Percentiles rank a stretch among this genome's conserved stretches.
Conservation (phyloP, 2,329 filamentous ascomycete species). For the Drechslerella stenobrocha region DNA sequence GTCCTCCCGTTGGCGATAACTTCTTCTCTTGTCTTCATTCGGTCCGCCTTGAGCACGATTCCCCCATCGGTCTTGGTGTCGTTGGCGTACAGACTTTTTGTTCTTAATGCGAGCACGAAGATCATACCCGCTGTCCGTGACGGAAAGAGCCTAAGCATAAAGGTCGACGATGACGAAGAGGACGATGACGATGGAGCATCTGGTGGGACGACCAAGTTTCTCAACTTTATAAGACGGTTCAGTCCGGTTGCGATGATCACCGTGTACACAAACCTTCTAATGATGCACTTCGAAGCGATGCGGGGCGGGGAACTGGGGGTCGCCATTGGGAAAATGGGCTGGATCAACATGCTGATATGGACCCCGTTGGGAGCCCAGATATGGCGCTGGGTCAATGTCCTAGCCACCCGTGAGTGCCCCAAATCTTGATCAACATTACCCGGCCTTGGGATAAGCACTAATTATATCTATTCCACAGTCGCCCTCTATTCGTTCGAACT, state of each 20-base stretch:
- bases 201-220: constrained; percentile 74
- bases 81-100: constrained; percentile 86
- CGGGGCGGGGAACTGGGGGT: constrained; percentile 64
- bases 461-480: constrained; percentile 58
- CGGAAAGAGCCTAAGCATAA: constrained; percentile 75
- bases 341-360: constrained; percentile 54
- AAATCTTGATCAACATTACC: not conserved
- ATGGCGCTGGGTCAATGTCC: constrained; percentile 92
- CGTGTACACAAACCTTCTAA: constrained; percentile 90
- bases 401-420: constrained; percentile 65
- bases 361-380: constrained; percentile 80
- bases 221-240: constrained; percentile 73
- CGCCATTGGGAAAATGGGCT: constrained; percentile 72
- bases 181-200: constrained; percentile 72
- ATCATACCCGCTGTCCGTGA: constrained; percentile 94
- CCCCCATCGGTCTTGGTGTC: constrained; percentile 96
- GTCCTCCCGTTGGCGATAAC: constrained; percentile 66
- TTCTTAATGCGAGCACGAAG: constrained; percentile 90
- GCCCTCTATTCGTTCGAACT: constrained; percentile 85
- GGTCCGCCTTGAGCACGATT: constrained; percentile 91
- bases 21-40: constrained; percentile 81
- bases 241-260: constrained; percentile 91
- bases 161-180: constrained; percentile 84
- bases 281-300: constrained; percentile 89
- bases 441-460: not conserved